Evolutionary conservation across 1,139 yeast species (phyloP), one percentile per base, ranked within the genome.

Genomic region (Candida smagusa): DNA sequence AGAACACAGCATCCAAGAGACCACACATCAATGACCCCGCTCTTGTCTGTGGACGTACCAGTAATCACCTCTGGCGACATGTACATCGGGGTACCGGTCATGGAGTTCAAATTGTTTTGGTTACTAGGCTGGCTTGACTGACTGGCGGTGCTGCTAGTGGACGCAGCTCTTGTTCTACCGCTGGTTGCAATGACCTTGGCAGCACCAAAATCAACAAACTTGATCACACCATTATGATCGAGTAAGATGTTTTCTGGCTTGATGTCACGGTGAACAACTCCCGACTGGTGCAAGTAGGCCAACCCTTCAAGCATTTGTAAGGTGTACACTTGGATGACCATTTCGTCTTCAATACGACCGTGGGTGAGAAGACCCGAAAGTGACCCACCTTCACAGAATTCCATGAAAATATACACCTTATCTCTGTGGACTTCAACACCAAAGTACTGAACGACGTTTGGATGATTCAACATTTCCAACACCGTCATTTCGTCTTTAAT

Each of bases 21-120:
- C 94, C 94, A 84, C 24, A 84, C 79, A 59, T 84, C 98, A 34
- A 82, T 81, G 7, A 84, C 81, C 1, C 95, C 95, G 50, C 75
- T 81, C 41, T 77, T 74, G 29, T 82, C 85, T 2, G 76, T 63
- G 3, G 74, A 65, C 3, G 81, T 69, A 1, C 97, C 97, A 1
- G 95, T 86, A 40, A 92, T 89, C 0, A 88, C 89, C 56, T 92
- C 98, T 0, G 98, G 98, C 0, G 97, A 87, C 98, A 92, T 92
- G 61, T 92, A 92, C 97, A 92, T 92, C 12, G 98, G 98, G 0
- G 98, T 92, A 35, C 98, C 98, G 1, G 95, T 87, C 81, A 90
- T 80, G 9, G 76, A 68, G 47, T 67, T 69, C 39, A 69, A 50
- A 42, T 68, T 67, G 35, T 56, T 48, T 6, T 51, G 49, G 24